Conservation (phyloP, 2,329 filamentous ascomycete genomes). For the Alternaria rosae region DNA sequence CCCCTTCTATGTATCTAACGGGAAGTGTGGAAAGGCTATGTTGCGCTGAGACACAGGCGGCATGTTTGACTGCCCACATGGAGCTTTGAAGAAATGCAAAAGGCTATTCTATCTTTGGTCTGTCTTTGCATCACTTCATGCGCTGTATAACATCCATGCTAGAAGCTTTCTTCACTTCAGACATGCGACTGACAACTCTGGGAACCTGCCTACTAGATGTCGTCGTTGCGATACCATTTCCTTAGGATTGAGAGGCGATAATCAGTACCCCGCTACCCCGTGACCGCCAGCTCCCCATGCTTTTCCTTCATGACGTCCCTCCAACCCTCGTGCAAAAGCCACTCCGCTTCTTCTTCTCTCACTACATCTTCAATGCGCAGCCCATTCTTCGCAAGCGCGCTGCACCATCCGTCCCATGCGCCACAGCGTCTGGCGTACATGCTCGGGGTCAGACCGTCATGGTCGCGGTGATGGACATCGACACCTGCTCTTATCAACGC, state of each 20-base stretch:
- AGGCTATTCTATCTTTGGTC: background rate
- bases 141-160: background rate
- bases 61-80: background rate
- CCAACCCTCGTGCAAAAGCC: constrained; percentile 10
- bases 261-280: background rate
- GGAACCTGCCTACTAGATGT: too few species aligned
- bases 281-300: background rate
- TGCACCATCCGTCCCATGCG: constrained; percentile 12
- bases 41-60: too few species aligned
- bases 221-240: background rate
- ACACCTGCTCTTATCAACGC: constrained; percentile 6
- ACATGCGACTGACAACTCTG: too few species aligned
- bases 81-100: background rate
- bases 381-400: constrained; percentile 6
- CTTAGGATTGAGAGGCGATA: background rate
- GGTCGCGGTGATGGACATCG: background rate
- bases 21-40: background rate
- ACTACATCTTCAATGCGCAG: constrained; percentile 7
- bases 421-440: constrained; percentile 5
- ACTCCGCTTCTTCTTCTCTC: constrained; percentile 1
- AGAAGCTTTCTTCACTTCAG: too few species aligned
- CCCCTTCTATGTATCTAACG: fast-evolving
- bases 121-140: background rate
- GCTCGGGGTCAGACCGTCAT: constrained; percentile 4
- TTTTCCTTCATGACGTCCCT: background rate